Evolutionary conservation across 1,284 basidiomycete genomes (phyloP), one percentile per base, ranked within the genome.

Genomic region (Fomitopsis betulina): DNA sequence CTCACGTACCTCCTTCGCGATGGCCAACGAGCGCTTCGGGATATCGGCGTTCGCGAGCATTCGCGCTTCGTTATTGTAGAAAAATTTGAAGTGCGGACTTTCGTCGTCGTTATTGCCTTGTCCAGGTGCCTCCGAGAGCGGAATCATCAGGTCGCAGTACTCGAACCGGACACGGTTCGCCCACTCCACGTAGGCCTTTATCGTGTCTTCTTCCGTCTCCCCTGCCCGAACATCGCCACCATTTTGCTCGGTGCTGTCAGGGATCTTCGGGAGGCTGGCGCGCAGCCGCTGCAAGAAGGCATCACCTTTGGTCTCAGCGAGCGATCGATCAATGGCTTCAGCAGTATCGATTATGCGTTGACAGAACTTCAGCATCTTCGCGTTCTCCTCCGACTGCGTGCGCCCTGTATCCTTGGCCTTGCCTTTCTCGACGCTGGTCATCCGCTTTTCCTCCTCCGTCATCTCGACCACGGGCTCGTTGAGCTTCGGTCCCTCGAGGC

Each of bases 1-100:
- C 56, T 21, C 38, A 60, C 60, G 38, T 66, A 91, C 91, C 82
- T 93, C 91, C 75, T 96, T 96, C 10, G 94, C 94, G 61, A 96
- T 95, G 10, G 94, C 93, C 54, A 96, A 76, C 1, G 90, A 94
- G 37, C 94, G 80, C 71, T 92, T 94, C 2, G 93, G 92, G 55
- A 93, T 90, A 68, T 92, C 89, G 33, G 84, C 84, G 63, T 81
- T 84, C 6, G 87, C 86, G 27, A 94, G 77, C 84, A 89, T 85
- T 25, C 89, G 80, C 19, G 89, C 90, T 68, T 93, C 91, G 62
- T 81, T 85, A 68, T 87, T 88, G 72, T 81, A 93, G 69, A 81
- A 86, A 67, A 87, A 89, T 70, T 91, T 92, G 74, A 86, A 93
- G 67, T 87, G 83, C 3, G 88, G 87, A 1, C 80, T 71, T 42